Conservation (phyloP, 1,139 yeast species). For the Scheffersomyces stambukii region DNA sequence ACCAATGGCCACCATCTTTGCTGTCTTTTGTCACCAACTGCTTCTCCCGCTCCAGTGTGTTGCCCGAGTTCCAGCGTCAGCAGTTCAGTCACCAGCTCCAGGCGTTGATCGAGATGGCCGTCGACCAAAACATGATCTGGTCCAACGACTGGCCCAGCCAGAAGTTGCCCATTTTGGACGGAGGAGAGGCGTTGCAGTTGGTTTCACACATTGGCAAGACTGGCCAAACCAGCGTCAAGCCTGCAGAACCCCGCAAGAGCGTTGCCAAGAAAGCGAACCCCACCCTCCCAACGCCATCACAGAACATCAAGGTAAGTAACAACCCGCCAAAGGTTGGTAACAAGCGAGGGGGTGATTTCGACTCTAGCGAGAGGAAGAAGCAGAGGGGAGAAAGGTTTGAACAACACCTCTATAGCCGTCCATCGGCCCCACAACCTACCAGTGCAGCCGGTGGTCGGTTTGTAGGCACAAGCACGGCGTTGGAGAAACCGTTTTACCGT, state of each 20-base stretch:
- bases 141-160: conserved; percentile 59
- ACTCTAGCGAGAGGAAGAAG: conserved; percentile 37
- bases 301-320: conserved; percentile 1
- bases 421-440: conserved; percentile 1
- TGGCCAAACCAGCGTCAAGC: conserved; percentile 1
- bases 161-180: conserved; percentile 48
- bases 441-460: conserved; percentile 23
- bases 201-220: conserved; percentile 1
- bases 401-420: no score
- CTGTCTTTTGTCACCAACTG: conserved; percentile 27
- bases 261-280: conserved; percentile 1
- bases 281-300: no score
- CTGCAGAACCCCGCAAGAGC: neutral
- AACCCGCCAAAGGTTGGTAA: no score
- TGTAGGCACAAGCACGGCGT: conserved; percentile 58
- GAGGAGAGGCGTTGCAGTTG: conserved; percentile 8
- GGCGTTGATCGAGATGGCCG: conserved; percentile 37
- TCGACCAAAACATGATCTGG: conserved; percentile 41
- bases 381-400: conserved; percentile 51
- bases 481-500: conserved; percentile 79
- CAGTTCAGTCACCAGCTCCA: conserved; percentile 27
- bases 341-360: conserved; percentile 15
- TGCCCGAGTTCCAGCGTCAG: conserved; percentile 17
- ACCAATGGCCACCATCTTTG: conserved; percentile 30
- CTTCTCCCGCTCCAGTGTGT: conserved; percentile 18